Percentiles rank a stretch among this genome's conserved stretches.
phyloP scores from a whole-genome alignment of 306 rosid species.

The Dryas octopetala region DNA sequence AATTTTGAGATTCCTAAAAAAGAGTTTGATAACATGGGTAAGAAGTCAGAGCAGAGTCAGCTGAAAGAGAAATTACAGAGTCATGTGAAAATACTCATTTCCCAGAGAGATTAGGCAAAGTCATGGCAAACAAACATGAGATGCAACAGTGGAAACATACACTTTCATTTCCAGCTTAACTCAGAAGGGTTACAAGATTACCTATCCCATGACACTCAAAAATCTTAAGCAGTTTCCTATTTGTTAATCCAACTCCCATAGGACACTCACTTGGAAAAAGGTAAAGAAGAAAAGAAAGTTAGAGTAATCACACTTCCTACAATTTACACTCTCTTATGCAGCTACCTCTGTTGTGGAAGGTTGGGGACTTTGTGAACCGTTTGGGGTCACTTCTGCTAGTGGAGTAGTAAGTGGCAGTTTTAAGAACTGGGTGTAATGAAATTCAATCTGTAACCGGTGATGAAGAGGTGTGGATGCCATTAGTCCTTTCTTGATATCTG shows the following conservation, averaged over 20 bases:
- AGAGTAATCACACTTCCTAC: constrained; percentile 53
- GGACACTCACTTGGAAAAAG: constrained; percentile 22
- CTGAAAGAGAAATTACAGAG: constrained; percentile 33
- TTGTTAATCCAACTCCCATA: constrained; percentile 48
- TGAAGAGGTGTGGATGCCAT: constrained; percentile 82
- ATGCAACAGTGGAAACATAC: constrained; percentile 21
- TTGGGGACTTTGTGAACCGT: constrained; percentile 30
- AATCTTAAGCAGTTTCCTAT: constrained; percentile 37
- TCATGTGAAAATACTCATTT: constrained; percentile 38
- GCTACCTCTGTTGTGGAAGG: constrained; percentile 43
- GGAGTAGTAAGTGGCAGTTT: constrained; percentile 31
- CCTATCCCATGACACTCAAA: constrained; percentile 32
- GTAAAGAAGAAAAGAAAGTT: constrained; percentile 33
- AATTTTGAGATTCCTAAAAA: constrained; percentile 20
- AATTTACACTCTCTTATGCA: constrained; percentile 39
- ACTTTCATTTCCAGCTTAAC: constrained; percentile 30
- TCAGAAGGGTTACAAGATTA: constrained; percentile 13
- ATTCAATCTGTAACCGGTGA: constrained; percentile 89
- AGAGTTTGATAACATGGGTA: constrained; percentile 21
- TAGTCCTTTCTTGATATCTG: constrained; percentile 90
- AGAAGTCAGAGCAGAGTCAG: constrained; percentile 31
- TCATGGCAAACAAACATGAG: constrained; percentile 9
- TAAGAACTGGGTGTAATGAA: constrained; percentile 68
- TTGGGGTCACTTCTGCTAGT: constrained; percentile 36
- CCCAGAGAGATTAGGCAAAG: constrained; percentile 24